Base-by-base conservation (phyloP, 2,329 filamentous ascomycete species). In the Penicillium corylophilum region DNA sequence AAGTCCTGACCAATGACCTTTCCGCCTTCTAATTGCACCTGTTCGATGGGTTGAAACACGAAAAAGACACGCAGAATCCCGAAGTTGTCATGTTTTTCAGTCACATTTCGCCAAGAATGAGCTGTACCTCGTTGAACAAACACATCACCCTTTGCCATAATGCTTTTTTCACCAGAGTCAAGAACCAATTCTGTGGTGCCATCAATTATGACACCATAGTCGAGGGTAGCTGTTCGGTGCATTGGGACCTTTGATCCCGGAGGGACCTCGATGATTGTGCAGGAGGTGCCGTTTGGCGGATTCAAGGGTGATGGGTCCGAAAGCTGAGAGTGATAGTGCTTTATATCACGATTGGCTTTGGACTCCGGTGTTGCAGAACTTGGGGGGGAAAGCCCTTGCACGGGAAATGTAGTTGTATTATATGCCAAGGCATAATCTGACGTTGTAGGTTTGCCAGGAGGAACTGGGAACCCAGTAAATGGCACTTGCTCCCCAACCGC, bases 201-300 rank as follows among this genome's bases (percentile, higher is more conserved):
- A 57, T 81, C 78, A 8, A 82, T 55, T 4, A 81, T 67, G 46
- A 81, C 70, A 15, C 77, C 79, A 59, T 77, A 81, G 57, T 81
- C 79, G 3, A 81, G 64, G 16, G 69, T 75, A 57, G 74, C 69
- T 4, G 77, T 79, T 15, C 78, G 71, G 59, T 81, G 79, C 73
- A 79, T 78, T 31, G 72, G 68, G 53, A 60, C 35, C 53, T 52
- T 10, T 36, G 61, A n/a, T 26, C 33, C 51, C 12, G 41, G 51
- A 45, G 54, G 44, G 10, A 50, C 35, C 44, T 53, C 55, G 18
- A 58, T 42, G 16, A 58, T 55, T 39, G 46, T 49, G 33, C 46
- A 49, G 38, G 44, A 47, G 26, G 56, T 57, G 33, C 48, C 46
- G 36, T 46, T 54, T 36, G 51, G 45, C 44, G 49, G 49, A 44